A percentile compares a stretch with the other conserved stretches of the same genome.
Conservation (phyloP, 2,329 filamentous ascomycete species). For the Ophiostoma quercus region DNA sequence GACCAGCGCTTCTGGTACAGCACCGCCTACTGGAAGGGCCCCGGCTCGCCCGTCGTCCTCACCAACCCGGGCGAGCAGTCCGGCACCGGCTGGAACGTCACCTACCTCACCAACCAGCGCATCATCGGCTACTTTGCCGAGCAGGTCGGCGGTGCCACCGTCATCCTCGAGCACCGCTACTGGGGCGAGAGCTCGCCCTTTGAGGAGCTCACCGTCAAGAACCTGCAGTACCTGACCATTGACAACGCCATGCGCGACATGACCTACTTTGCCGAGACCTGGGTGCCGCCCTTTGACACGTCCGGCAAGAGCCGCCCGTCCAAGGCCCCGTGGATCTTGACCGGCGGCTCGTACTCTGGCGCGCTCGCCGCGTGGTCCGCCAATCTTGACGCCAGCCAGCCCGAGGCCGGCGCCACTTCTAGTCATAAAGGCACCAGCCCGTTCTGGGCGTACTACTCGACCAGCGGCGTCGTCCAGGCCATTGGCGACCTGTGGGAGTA, state of each 20-base stretch:
- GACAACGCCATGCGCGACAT: slow-evolving; percentile 40
- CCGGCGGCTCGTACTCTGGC: slow-evolving; percentile 52
- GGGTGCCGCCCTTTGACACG: slow-evolving; percentile 47
- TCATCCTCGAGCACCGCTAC: slow-evolving; percentile 43
- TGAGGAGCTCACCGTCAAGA: slow-evolving; percentile 34
- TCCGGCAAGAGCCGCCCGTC: slow-evolving; percentile 40
- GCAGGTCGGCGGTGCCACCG: slow-evolving; percentile 37
- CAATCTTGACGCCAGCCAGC: neutral
- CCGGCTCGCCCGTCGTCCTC: slow-evolving; percentile 39
- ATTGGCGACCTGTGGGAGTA: slow-evolving; percentile 51
- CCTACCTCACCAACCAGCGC: slow-evolving; percentile 46
- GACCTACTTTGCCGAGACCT: slow-evolving; percentile 41
- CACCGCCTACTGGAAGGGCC: slow-evolving; percentile 38
- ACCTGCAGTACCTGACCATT: slow-evolving; percentile 39
- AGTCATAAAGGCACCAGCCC: neutral
- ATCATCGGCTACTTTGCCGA: slow-evolving; percentile 43
- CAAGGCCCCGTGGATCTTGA: slow-evolving; percentile 50
- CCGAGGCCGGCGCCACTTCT: neutral
- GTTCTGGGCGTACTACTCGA: slow-evolving; percentile 55
- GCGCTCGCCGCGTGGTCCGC: slow-evolving; percentile 42
- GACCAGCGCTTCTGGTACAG: slow-evolving; percentile 41
- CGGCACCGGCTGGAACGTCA: slow-evolving; percentile 24
- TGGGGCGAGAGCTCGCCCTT: slow-evolving; percentile 40
- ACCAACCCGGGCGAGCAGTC: slow-evolving; percentile 37
- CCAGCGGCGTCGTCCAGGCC: slow-evolving; percentile 50